A percentile compares a stretch with the other conserved stretches of the same genome.
These are phyloP conservation scores for Amaranthus cruentus DNA, from an alignment of 148 eudicot species.

Conservation along the genomic window DNA sequence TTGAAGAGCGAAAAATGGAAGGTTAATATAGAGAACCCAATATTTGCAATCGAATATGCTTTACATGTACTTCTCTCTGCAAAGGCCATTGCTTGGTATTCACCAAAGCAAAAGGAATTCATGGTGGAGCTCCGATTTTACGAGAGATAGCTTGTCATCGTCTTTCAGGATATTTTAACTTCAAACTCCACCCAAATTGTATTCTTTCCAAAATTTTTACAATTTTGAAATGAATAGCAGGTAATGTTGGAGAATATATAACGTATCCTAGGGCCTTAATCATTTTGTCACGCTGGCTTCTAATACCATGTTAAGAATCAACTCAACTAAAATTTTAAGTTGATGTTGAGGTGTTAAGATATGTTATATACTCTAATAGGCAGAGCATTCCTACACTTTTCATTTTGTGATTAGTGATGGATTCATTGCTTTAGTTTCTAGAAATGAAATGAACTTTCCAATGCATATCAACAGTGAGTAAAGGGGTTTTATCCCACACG, in stretches of 20 bases:
- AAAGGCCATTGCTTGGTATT: constrained; percentile 83
- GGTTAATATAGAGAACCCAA: constrained; percentile 50
- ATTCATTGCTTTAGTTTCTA: neutral
- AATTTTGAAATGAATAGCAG: neutral
- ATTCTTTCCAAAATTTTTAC: neutral
- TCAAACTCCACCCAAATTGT: neutral
- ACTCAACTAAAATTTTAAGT: too few relatives aligned
- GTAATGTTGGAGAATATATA: neutral
- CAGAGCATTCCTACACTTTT: neutral
- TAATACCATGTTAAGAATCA: too few relatives aligned
- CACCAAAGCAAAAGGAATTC: constrained; percentile 71
- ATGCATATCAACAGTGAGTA: too few relatives aligned
- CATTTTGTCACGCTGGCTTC: too few relatives aligned
- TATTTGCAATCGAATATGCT: constrained; percentile 76
- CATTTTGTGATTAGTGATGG: neutral
- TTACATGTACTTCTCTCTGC: constrained; percentile 83
- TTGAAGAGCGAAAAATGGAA: constrained; percentile 39
- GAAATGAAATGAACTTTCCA: neutral
- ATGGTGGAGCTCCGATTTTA: constrained; percentile 88
- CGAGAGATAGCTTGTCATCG: constrained; percentile 36
- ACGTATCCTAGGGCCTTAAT: too few relatives aligned
- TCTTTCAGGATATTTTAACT: neutral
- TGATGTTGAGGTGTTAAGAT: too few relatives aligned
- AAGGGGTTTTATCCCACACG: too few relatives aligned
- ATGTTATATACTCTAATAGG: too few relatives aligned